phyloP scores from a whole-genome alignment of 495 filamentous ascomycete genomes.

The Rusavskia elegans region DNA sequence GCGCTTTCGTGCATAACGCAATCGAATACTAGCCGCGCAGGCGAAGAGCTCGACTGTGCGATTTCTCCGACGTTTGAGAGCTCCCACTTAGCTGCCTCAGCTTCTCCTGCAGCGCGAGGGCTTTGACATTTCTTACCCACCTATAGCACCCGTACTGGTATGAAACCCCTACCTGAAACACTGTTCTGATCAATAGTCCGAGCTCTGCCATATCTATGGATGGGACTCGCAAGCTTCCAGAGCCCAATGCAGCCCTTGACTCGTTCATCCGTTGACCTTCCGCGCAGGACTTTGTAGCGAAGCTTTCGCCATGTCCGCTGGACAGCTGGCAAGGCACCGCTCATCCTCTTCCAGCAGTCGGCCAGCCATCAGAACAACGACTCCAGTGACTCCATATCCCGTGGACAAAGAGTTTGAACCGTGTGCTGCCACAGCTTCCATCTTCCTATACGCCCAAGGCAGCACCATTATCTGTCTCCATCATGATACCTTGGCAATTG shows the following conservation, averaged over 20 bases:
- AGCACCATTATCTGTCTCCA: conserved; percentile 64
- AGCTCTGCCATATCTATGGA: background rate
- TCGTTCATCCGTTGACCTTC: conserved; percentile 1
- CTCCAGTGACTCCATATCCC: conserved; percentile 32
- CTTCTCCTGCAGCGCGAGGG: background rate
- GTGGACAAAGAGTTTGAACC: conserved; percentile 53
- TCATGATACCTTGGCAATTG: conserved; percentile 82
- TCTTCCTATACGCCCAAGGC: conserved; percentile 76
- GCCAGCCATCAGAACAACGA: conserved; percentile 28
- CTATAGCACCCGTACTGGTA: background rate
- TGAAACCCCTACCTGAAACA: background rate
- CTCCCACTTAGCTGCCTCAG: background rate
- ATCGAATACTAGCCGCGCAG: background rate
- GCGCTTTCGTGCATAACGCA: background rate
- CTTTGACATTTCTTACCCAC: background rate
- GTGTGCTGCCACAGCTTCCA: conserved; percentile 71
- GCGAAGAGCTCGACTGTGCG: background rate
- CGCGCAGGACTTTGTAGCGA: conserved; percentile 6
- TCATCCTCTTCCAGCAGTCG: conserved; percentile 41
- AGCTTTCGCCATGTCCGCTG: conserved; percentile 29
- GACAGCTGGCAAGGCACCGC: conserved; percentile 38
- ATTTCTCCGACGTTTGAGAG: background rate
- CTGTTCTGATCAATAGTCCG: background rate
- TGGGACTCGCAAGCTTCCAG: background rate
- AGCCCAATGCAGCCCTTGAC: conserved; percentile 1